These are phyloP conservation scores for Paecilomyces fulvus DNA, from an alignment of 2,329 filamentous ascomycete species.

Conservation along the genomic window DNA sequence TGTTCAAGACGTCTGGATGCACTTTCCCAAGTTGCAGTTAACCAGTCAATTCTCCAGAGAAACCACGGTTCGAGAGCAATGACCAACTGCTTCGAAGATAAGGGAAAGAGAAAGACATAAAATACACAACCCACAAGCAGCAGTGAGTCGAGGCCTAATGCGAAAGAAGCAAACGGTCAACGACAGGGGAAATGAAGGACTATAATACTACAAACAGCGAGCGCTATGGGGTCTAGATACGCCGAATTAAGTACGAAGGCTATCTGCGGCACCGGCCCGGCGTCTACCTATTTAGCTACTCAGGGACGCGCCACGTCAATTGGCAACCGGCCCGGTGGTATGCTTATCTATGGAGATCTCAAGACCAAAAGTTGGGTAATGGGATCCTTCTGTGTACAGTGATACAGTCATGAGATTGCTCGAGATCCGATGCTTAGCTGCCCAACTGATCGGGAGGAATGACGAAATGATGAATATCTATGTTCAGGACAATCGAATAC, in stretches of 20 bases:
- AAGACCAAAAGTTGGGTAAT: neutral
- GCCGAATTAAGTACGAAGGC: neutral
- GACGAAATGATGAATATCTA: neutral
- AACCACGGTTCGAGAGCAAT: neutral
- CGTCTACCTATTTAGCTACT: neutral
- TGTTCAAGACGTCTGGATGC: neutral
- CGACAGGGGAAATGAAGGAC: neutral
- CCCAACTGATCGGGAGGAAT: neutral
- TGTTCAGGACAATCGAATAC: neutral
- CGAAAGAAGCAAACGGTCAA: neutral
- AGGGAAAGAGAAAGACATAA: neutral
- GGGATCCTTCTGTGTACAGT: neutral
- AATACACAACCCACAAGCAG: neutral
- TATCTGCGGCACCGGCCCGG: neutral
- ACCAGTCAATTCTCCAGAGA: neutral
- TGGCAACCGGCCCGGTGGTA: neutral
- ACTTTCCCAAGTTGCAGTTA: neutral
- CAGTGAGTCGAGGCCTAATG: neutral
- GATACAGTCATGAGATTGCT: neutral
- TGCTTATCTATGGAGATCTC: neutral
- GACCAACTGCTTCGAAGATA: neutral
- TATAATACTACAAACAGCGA: neutral
- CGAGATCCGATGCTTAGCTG: neutral
- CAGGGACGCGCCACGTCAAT: neutral
- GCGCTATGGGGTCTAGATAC: neutral